Percentiles rank a stretch among this genome's conserved stretches.
Conservation (phyloP, 1,284 basidiomycete genomes). For the Trichosporon ovoides region DNA sequence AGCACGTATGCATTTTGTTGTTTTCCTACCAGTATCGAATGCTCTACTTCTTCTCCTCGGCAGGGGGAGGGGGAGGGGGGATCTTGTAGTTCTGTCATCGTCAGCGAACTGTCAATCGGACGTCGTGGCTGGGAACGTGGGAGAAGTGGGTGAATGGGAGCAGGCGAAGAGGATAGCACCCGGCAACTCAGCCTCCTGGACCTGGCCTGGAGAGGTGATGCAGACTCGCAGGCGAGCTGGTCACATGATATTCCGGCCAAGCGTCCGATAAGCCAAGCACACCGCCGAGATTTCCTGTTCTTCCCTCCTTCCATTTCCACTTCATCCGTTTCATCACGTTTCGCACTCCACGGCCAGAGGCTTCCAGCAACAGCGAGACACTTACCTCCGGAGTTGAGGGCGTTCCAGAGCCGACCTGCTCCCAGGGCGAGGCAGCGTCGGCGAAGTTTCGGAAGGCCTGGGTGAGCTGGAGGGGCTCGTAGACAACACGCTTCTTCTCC, state of each 20-base stretch:
- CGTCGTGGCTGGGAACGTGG: not conserved
- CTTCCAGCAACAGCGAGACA: too few species aligned
- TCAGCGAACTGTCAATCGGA: not conserved
- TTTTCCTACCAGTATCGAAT: not conserved
- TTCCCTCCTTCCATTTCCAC: too few species aligned
- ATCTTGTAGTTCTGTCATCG: slow-evolving; percentile 46
- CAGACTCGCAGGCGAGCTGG: too few species aligned
- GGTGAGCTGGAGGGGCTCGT: slow-evolving; percentile 94
- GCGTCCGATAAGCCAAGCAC: too few species aligned
- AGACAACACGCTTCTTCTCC: slow-evolving; percentile 96
- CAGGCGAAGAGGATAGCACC: too few species aligned
- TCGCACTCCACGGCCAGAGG: too few species aligned
- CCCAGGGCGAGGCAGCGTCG: slow-evolving; percentile 84
- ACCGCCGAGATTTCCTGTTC: too few species aligned
- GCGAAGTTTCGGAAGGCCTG: slow-evolving; percentile 99
- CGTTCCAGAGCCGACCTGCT: slow-evolving; percentile 81
- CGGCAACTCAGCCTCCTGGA: too few species aligned
- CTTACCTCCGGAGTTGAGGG: slow-evolving; percentile 38
- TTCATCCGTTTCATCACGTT: not conserved
- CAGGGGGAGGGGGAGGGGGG: slow-evolving; percentile 46
- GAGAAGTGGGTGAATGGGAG: too few species aligned
- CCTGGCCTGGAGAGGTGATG: too few species aligned
- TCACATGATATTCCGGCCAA: too few species aligned
- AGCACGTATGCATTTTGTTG: slow-evolving; percentile 4
- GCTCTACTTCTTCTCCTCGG: slow-evolving; percentile 43